These are phyloP conservation scores for Trichophyton schoenleinii DNA, from an alignment of 2,329 filamentous ascomycete genomes.

Conservation along the genomic window DNA sequence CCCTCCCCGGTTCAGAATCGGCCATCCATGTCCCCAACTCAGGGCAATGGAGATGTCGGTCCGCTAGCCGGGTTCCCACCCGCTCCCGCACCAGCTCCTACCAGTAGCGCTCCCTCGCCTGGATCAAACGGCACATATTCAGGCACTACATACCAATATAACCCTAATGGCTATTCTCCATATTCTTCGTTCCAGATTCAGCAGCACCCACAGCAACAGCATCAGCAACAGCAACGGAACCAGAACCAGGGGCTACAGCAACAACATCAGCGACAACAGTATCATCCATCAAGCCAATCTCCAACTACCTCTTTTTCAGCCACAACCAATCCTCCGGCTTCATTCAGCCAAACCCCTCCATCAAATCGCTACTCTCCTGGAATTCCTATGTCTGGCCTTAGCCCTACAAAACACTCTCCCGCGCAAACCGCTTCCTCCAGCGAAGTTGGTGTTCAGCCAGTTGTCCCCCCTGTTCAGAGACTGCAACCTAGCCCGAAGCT, in stretches of 20 bases:
- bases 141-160: constrained; percentile 19
- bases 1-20: constrained; percentile 34
- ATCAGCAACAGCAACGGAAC: not conserved
- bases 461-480: constrained; percentile 30
- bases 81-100: constrained; percentile 8
- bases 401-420: constrained; percentile 36
- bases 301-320: constrained; percentile 6
- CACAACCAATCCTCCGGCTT: constrained; percentile 8
- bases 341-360: constrained; percentile 18
- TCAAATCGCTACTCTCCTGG: constrained; percentile 27
- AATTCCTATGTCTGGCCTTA: constrained; percentile 32
- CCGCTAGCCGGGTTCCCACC: constrained; percentile 34
- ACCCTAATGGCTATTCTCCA: constrained; percentile 4
- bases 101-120: not conserved
- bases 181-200: constrained; percentile 8
- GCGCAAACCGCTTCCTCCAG: constrained; percentile 13
- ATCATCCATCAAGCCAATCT: constrained; percentile 13
- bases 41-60: constrained; percentile 38
- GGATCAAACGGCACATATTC: constrained; percentile 20
- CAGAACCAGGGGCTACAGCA: not conserved
- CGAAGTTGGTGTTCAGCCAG: constrained; percentile 16
- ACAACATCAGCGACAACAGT: not conserved
- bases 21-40: constrained; percentile 37
- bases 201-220: not conserved
- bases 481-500: constrained; percentile 33